phyloP scores from a whole-genome alignment of 176 grass and related monocot genomes.

The Carex parvula region DNA sequence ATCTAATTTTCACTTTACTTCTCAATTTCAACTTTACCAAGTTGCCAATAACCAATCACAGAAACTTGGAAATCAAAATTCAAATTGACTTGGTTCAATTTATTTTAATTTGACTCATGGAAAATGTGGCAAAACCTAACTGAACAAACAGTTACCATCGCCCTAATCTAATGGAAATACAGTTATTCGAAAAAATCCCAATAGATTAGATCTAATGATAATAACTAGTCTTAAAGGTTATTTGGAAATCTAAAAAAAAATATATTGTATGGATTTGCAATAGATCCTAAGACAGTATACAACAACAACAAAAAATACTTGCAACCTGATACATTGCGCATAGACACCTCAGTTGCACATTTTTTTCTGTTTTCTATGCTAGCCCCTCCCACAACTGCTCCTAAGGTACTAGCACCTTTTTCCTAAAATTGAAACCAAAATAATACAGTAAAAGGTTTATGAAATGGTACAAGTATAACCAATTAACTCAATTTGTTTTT shows the following conservation, averaged over 20 bases:
- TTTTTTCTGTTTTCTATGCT: constrained; percentile 59
- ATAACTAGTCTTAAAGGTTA: background rate
- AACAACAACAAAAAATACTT: background rate
- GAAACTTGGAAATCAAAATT: background rate
- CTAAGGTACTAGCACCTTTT: constrained; percentile 58
- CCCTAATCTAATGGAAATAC: background rate
- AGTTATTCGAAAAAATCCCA: background rate
- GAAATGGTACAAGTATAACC: background rate
- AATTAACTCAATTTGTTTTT: background rate
- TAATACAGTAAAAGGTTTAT: background rate
- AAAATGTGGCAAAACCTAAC: background rate
- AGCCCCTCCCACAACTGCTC: constrained; percentile 80
- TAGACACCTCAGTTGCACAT: constrained; percentile 79
- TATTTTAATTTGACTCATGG: background rate
- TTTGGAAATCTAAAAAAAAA: background rate
- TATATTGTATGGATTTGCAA: background rate
- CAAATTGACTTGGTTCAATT: background rate
- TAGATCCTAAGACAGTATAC: background rate
- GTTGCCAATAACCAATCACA: background rate
- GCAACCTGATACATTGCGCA: constrained; percentile 79
- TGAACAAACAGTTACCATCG: background rate
- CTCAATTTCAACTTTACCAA: constrained; percentile 2
- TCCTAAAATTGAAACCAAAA: constrained; percentile 36
- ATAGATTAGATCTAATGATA: background rate
- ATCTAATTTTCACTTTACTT: background rate